Evolutionary conservation across 1,284 basidiomycete genomes (phyloP).

Genomic region (Cerioporus squamosus): DNA sequence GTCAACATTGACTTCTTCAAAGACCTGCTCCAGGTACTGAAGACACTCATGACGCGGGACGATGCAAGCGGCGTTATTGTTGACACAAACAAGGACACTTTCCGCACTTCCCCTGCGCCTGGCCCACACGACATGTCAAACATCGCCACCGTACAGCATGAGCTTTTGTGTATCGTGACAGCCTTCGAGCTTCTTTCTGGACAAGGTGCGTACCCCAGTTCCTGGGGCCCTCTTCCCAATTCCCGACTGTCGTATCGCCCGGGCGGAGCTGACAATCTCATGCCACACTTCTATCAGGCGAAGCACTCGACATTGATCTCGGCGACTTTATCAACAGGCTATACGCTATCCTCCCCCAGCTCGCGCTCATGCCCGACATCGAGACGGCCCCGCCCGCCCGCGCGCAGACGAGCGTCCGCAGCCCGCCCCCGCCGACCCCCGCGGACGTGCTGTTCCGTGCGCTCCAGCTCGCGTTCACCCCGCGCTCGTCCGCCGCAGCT

Average conservation of each 20-base stretch:
- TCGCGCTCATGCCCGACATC: conserved; percentile 58
- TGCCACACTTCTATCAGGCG: conserved; percentile 54
- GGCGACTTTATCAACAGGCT: conserved; percentile 85
- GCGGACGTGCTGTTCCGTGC: conserved; percentile 87
- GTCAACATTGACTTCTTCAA: conserved; percentile 99
- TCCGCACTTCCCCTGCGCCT: conserved; percentile 16
- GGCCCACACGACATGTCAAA: conserved; percentile 41
- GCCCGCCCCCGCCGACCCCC: conserved; percentile 42
- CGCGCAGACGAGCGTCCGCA: conserved; percentile 28
- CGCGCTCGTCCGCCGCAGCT: conserved; percentile 55
- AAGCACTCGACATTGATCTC: conserved; percentile 95
- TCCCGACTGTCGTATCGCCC: background rate
- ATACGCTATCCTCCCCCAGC: conserved; percentile 70
- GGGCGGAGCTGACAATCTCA: conserved; percentile 12
- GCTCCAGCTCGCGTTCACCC: conserved; percentile 79
- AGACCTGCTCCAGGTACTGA: conserved; percentile 89
- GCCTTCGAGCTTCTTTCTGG: conserved; percentile 96
- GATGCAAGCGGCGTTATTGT: conserved; percentile 24
- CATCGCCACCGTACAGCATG: conserved; percentile 53
- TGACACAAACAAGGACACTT: conserved; percentile 34
- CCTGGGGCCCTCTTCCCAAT: background rate
- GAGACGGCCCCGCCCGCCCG: conserved; percentile 41
- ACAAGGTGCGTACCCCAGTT: conserved; percentile 67
- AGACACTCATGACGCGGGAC: conserved; percentile 70
- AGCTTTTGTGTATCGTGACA: conserved; percentile 89